These are phyloP conservation scores for Acanthochlamys bracteata DNA, from an alignment of 106 monocot species.

Conservation along the genomic window DNA sequence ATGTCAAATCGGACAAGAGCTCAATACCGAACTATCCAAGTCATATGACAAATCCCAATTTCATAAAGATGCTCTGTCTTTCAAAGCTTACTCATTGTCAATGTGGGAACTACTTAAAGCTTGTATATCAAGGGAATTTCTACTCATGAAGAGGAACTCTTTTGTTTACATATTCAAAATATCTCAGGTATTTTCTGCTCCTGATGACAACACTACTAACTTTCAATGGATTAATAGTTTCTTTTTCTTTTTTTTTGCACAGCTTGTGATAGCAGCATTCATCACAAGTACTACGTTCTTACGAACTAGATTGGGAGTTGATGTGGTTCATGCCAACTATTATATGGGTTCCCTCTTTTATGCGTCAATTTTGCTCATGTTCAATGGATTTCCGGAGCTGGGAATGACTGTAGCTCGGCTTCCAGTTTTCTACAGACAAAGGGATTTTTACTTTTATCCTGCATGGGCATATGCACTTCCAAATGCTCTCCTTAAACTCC, in stretches of 20 bases:
- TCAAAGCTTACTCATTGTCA: slow-evolving; percentile 41
- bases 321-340: slow-evolving; percentile 49
- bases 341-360: slow-evolving; percentile 61
- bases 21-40: slow-evolving; percentile 31
- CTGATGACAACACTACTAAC: background rate
- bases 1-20: slow-evolving; percentile 31
- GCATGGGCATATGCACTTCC: slow-evolving; percentile 85
- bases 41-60: slow-evolving; percentile 35
- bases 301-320: slow-evolving; percentile 37
- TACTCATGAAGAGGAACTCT: slow-evolving; percentile 78
- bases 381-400: slow-evolving; percentile 67
- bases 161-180: slow-evolving; percentile 69
- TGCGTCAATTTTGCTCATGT: slow-evolving; percentile 34
- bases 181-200: slow-evolving; percentile 30
- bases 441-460: slow-evolving; percentile 79
- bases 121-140: slow-evolving; percentile 61
- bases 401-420: slow-evolving; percentile 56
- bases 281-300: slow-evolving; percentile 55
- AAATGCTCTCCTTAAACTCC: slow-evolving; percentile 49
- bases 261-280: slow-evolving; percentile 44
- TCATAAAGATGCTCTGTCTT: slow-evolving; percentile 47
- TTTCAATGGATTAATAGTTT: background rate
- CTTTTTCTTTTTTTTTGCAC: slow-evolving; percentile 1
- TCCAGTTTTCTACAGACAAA: slow-evolving; percentile 76
- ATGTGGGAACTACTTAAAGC: slow-evolving; percentile 68